Conservation (phyloP, 352 stramenopile species). For the Blastocystis sp. region DNA sequence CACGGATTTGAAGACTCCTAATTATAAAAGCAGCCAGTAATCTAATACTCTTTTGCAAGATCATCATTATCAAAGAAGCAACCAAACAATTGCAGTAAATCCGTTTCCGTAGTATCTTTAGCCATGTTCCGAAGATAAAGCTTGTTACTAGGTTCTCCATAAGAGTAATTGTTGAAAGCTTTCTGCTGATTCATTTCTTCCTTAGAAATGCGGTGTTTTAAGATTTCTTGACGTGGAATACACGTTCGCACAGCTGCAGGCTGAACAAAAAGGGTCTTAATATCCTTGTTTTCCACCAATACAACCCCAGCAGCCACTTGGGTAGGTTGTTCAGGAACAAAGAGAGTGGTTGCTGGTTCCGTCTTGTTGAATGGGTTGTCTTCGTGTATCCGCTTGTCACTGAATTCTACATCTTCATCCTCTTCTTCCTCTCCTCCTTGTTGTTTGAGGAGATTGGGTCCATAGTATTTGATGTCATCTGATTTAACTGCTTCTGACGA, state of each 20-base stretch:
- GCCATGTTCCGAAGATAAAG: slow-evolving; percentile 51
- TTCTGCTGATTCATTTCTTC: slow-evolving; percentile 60
- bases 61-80: slow-evolving; percentile 62
- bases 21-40: neutral
- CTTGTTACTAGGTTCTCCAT: slow-evolving; percentile 44
- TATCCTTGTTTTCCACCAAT: slow-evolving; percentile 30
- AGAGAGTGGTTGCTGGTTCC: neutral
- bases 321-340: neutral
- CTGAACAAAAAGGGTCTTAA: slow-evolving; percentile 30
- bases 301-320: neutral
- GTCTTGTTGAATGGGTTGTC: slow-evolving; percentile 54
- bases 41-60: slow-evolving; percentile 9
- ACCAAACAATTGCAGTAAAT: slow-evolving; percentile 50
- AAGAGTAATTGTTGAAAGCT: slow-evolving; percentile 46
- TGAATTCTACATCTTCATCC: neutral
- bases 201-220: slow-evolving; percentile 43
- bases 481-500: neutral
- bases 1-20: slow-evolving; percentile 51
- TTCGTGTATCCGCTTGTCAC: neutral
- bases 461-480: slow-evolving; percentile 52
- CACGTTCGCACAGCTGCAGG: slow-evolving; percentile 28
- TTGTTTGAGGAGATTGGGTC: neutral
- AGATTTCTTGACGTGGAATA: slow-evolving; percentile 23
- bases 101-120: slow-evolving; percentile 36
- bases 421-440: slow-evolving; percentile 5